phyloP scores from a whole-genome alignment of 805 yeast species.

The Teunomyces atbi region DNA sequence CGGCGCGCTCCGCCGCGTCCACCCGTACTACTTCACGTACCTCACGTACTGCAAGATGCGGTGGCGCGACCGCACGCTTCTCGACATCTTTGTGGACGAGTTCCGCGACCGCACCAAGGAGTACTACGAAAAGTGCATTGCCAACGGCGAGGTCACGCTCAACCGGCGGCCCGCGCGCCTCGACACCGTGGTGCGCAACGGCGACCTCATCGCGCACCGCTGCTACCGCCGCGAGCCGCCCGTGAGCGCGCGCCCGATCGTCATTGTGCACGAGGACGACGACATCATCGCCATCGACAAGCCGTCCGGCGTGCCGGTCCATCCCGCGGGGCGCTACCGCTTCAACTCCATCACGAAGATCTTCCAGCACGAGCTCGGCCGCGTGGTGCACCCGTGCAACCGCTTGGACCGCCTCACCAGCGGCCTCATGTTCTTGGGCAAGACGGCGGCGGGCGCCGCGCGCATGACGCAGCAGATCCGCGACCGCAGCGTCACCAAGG shows the following conservation, averaged over 20 bases:
- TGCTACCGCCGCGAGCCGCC: slow-evolving; percentile 92
- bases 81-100: slow-evolving; percentile 81
- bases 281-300: slow-evolving; percentile 82
- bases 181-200: slow-evolving; percentile 70
- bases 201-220: slow-evolving; percentile 77
- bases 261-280: slow-evolving; percentile 71
- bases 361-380: slow-evolving; percentile 65
- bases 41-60: slow-evolving; percentile 86
- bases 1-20: slow-evolving; percentile 65
- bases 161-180: slow-evolving; percentile 62
- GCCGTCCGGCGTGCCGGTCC: slow-evolving; percentile 94
- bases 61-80: slow-evolving; percentile 81
- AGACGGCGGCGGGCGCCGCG: slow-evolving; percentile 76
- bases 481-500: slow-evolving; percentile 72
- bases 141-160: slow-evolving; percentile 69
- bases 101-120: slow-evolving; percentile 74
- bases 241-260: slow-evolving; percentile 57
- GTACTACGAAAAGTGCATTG: slow-evolving; percentile 54
- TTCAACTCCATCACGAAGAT: slow-evolving; percentile 75
- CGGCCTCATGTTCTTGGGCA: slow-evolving; percentile 90
- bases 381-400: slow-evolving; percentile 74
- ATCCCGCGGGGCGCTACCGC: slow-evolving; percentile 87
- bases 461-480: slow-evolving; percentile 67
- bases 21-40: slow-evolving; percentile 87
- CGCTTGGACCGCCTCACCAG: slow-evolving; percentile 88